Evolutionary conservation across 352 stramenopile genomes (phyloP).

Genomic region (Pythium utonaiense): DNA sequence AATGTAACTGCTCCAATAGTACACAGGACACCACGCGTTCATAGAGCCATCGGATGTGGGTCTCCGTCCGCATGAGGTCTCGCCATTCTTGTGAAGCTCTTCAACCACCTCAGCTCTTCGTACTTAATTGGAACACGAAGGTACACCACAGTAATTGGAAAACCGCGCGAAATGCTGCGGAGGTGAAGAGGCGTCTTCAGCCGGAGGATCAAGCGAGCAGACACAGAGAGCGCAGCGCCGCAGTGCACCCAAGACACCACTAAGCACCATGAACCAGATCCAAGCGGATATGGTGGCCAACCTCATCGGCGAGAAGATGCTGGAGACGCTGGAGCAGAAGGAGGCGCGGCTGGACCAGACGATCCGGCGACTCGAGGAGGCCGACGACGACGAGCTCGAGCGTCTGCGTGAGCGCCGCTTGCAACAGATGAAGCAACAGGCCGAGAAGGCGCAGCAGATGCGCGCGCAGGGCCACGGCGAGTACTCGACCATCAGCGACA

Average conservation of each 20-base stretch:
- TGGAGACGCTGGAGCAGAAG: constrained; percentile 84
- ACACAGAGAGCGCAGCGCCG: not conserved
- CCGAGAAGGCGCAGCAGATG: constrained; percentile 64
- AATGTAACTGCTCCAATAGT: not conserved
- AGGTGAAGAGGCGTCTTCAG: constrained; percentile 11
- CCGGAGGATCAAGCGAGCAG: not conserved
- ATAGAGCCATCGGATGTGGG: no score
- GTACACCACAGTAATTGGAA: not conserved
- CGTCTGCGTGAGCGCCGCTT: constrained; percentile 77
- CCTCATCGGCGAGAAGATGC: constrained; percentile 82
- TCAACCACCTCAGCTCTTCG: not conserved
- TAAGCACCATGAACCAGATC: constrained; percentile 48
- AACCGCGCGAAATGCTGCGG: not conserved
- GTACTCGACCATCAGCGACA: constrained; percentile 89
- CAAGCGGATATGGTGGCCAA: constrained; percentile 75
- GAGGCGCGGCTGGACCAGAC: constrained; percentile 82
- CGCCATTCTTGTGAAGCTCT: not conserved
- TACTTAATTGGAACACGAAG: not conserved
- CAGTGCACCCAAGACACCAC: not conserved
- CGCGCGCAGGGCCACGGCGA: constrained; percentile 79
- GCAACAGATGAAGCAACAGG: constrained; percentile 73
- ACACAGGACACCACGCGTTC: no score
- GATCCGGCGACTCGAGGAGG: constrained; percentile 79
- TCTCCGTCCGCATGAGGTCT: not conserved
- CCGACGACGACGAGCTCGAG: constrained; percentile 89